These are phyloP conservation scores for Amylocarpus encephaloides DNA, from an alignment of 2,329 filamentous ascomycete genomes.

Conservation along the genomic window DNA sequence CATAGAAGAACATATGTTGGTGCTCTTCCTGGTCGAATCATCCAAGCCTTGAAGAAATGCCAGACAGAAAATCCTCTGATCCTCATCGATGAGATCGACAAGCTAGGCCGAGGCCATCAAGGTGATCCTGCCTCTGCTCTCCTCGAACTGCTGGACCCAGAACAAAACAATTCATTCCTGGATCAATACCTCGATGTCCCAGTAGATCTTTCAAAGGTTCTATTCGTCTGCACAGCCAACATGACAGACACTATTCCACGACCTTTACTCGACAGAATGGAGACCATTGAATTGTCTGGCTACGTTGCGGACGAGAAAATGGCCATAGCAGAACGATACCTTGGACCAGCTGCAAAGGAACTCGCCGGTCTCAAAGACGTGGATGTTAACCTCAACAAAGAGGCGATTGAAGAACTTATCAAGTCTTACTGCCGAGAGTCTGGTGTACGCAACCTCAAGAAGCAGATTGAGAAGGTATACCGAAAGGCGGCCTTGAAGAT, in stretches of 20 bases:
- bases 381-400: constrained; percentile 78
- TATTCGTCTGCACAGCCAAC: constrained; percentile 98
- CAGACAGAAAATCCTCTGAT: constrained; percentile 97
- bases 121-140: constrained; percentile 93
- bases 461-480: constrained; percentile 99
- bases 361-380: constrained; percentile 84
- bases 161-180: constrained; percentile 95
- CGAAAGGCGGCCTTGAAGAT: constrained; percentile 96
- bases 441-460: constrained; percentile 95
- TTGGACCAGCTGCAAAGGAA: constrained; percentile 91
- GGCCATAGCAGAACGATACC: constrained; percentile 90
- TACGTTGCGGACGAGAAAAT: constrained; percentile 99
- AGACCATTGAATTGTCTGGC: constrained; percentile 90
- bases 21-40: constrained; percentile 89
- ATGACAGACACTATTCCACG: constrained; percentile 97
- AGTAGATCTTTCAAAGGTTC: constrained; percentile 91
- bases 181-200: constrained; percentile 99
- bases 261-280: constrained; percentile 92
- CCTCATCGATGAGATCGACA: constrained; percentile 95
- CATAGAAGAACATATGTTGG: constrained; percentile 95
- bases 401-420: constrained; percentile 92
- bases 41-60: constrained; percentile 97
- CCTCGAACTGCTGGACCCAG: constrained; percentile 87
- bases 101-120: constrained; percentile 93
- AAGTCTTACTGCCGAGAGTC: constrained; percentile 98